These are phyloP conservation scores for Euclidium syriacum DNA, from an alignment of 345 rosid genomes.

Conservation along the genomic window DNA sequence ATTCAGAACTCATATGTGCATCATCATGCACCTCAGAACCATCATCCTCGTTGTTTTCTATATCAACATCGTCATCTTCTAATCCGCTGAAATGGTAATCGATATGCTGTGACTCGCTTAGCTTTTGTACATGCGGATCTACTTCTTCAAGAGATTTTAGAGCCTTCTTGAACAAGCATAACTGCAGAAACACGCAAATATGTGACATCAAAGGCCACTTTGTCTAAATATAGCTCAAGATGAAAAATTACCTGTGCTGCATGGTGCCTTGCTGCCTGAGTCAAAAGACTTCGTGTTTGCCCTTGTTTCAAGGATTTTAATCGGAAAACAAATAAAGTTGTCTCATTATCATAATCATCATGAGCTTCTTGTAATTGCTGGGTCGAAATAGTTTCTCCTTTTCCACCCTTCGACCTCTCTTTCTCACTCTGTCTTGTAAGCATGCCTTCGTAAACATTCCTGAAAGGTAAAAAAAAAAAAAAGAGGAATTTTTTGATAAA, in stretches of 20 bases:
- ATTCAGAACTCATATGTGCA: conserved; percentile 83
- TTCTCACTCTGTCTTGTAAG: conserved; percentile 58
- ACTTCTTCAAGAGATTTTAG: conserved; percentile 73
- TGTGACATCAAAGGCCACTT: neutral
- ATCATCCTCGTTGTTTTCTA: conserved; percentile 41
- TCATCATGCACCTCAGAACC: conserved; percentile 49
- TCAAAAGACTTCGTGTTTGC: conserved; percentile 91
- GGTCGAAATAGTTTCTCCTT: conserved; percentile 58
- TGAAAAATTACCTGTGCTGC: conserved; percentile 95
- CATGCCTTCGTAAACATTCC: conserved; percentile 63
- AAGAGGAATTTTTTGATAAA: neutral
- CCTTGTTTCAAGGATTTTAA: conserved; percentile 90
- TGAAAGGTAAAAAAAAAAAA: conserved; percentile 33
- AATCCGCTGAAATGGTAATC: conserved; percentile 81
- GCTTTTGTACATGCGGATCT: conserved; percentile 66
- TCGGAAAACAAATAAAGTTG: conserved; percentile 83
- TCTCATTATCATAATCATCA: conserved; percentile 82
- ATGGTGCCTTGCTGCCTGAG: conserved; percentile 97
- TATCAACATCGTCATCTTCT: conserved; percentile 58
- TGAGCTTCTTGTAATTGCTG: conserved; percentile 74
- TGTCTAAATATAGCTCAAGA: too few species aligned
- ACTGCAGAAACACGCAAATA: conserved; percentile 43
- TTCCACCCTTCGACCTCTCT: conserved; percentile 67
- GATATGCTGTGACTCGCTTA: conserved; percentile 72
- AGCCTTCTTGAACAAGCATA: conserved; percentile 78